Percentiles rank a stretch among this genome's conserved stretches.
Conservation (phyloP, 2,329 filamentous ascomycete genomes). For the Paecilomyces formosus region DNA sequence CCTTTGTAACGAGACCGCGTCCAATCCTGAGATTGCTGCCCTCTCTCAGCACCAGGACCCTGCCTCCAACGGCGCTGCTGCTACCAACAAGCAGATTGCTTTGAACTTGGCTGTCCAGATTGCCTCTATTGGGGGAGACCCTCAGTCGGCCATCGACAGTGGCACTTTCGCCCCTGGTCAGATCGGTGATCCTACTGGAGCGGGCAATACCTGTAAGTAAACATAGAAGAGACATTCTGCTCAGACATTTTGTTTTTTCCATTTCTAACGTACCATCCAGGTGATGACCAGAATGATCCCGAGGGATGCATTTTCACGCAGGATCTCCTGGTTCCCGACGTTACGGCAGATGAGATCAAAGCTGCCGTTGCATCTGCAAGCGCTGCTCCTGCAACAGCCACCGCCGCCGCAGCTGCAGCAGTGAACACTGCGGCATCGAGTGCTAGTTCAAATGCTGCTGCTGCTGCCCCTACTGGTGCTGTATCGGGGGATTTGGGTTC, state of each 20-base stretch:
- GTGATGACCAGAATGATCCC: conserved; percentile 38
- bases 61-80: conserved; percentile 50
- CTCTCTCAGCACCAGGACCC: conserved; percentile 62
- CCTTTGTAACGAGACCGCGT: conserved; percentile 49
- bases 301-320: conserved; percentile 50
- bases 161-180: conserved; percentile 58
- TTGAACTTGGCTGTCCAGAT: conserved; percentile 55
- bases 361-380: conserved; percentile 38
- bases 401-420: conserved; percentile 9
- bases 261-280: background rate
- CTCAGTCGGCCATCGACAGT: conserved; percentile 51
- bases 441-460: background rate
- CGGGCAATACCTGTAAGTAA: conserved; percentile 44
- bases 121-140: conserved; percentile 54
- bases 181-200: conserved; percentile 43
- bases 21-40: conserved; percentile 59
- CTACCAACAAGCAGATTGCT: conserved; percentile 54
- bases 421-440: conserved; percentile 2
- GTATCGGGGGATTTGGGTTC: conserved; percentile 34
- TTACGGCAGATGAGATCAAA: conserved; percentile 45
- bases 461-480: conserved; percentile 2
- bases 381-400: conserved; percentile 8
- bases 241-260: background rate
- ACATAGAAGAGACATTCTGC: background rate
- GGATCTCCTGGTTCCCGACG: conserved; percentile 48